These are phyloP conservation scores for Tetracladium setigerum DNA, from an alignment of 495 filamentous ascomycete species.

Conservation along the genomic window DNA sequence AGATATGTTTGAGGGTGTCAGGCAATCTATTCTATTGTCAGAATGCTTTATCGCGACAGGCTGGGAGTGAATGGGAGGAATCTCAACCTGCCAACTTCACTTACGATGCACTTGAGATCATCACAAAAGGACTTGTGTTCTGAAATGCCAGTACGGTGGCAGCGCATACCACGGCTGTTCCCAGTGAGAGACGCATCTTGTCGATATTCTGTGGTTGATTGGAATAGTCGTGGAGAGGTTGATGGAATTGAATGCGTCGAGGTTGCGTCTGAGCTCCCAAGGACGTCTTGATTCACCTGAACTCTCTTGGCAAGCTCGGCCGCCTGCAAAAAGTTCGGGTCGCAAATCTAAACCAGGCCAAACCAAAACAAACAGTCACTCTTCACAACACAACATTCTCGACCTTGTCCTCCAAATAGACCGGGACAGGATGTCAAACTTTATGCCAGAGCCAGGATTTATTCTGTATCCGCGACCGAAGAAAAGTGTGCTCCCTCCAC, in stretches of 20 bases:
- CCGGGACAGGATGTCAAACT: neutral
- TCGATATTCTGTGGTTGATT: slow-evolving; percentile 16
- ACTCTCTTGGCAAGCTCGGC: neutral
- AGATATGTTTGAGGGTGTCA: neutral
- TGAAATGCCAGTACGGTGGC: slow-evolving; percentile 61
- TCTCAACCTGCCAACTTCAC: slow-evolving; percentile 25
- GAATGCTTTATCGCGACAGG: neutral
- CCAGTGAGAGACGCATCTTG: slow-evolving; percentile 54
- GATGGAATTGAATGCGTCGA: neutral
- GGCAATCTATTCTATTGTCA: slow-evolving; percentile 5
- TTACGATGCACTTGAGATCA: slow-evolving; percentile 75
- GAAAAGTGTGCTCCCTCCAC: slow-evolving; percentile 36
- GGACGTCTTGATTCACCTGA: neutral
- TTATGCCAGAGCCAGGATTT: slow-evolving; percentile 22
- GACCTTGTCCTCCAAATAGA: neutral
- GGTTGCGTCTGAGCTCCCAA: neutral
- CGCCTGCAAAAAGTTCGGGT: slow-evolving; percentile 1
- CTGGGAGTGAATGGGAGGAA: neutral
- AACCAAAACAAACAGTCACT: neutral
- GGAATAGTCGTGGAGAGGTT: slow-evolving; percentile 6
- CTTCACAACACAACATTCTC: neutral
- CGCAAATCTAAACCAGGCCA: neutral
- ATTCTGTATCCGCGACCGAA: slow-evolving; percentile 42
- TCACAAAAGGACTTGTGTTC: slow-evolving; percentile 80
- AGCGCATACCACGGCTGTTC: slow-evolving; percentile 54